Percentiles rank a stretch among this genome's conserved stretches.
phyloP scores from a whole-genome alignment of 495 filamentous ascomycete genomes.

The Aspergillus saccharolyticus region DNA sequence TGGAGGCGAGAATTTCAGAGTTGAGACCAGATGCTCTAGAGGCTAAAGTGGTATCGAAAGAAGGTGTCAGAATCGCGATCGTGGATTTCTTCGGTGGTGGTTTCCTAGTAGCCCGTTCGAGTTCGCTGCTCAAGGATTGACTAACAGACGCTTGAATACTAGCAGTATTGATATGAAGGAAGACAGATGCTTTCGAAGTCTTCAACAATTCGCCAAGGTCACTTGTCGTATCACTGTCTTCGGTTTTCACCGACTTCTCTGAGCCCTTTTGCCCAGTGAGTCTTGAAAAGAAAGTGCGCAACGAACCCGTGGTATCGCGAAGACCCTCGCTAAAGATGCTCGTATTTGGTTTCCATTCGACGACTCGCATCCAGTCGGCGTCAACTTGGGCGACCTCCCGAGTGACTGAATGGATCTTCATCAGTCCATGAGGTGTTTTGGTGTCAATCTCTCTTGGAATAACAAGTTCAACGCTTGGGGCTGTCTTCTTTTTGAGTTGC shows the following conservation, averaged over 20 bases:
- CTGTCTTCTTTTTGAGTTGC: slow-evolving; percentile 72
- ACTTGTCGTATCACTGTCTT: slow-evolving; percentile 28
- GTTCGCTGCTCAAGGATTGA: slow-evolving; percentile 65
- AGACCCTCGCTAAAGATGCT: slow-evolving; percentile 35
- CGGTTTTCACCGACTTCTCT: slow-evolving; percentile 25
- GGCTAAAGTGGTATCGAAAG: slow-evolving; percentile 74
- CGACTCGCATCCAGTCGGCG: slow-evolving; percentile 81
- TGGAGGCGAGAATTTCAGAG: slow-evolving; percentile 78
- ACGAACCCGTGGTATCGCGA: slow-evolving; percentile 48
- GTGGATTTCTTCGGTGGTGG: slow-evolving; percentile 82
- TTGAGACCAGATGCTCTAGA: slow-evolving; percentile 54
- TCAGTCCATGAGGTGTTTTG: slow-evolving; percentile 73
- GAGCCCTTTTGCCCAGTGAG: slow-evolving; percentile 48
- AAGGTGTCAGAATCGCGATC: slow-evolving; percentile 82
- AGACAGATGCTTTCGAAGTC: slow-evolving; percentile 66
- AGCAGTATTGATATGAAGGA: slow-evolving; percentile 81
- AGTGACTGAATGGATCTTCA: slow-evolving; percentile 71
- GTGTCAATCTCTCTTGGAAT: slow-evolving; percentile 79
- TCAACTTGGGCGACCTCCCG: slow-evolving; percentile 84
- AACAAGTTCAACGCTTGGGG: slow-evolving; percentile 63
- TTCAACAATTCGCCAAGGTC: slow-evolving; percentile 59
- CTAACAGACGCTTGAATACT: slow-evolving; percentile 67
- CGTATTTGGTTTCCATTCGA: slow-evolving; percentile 71
- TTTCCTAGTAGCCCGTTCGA: slow-evolving; percentile 97
- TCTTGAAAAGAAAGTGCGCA: slow-evolving; percentile 77